A percentile compares a stretch with the other conserved stretches of the same genome.
These are phyloP conservation scores for Nemania sp. DNA, from an alignment of 2,329 filamentous ascomycete genomes.

Conservation along the genomic window DNA sequence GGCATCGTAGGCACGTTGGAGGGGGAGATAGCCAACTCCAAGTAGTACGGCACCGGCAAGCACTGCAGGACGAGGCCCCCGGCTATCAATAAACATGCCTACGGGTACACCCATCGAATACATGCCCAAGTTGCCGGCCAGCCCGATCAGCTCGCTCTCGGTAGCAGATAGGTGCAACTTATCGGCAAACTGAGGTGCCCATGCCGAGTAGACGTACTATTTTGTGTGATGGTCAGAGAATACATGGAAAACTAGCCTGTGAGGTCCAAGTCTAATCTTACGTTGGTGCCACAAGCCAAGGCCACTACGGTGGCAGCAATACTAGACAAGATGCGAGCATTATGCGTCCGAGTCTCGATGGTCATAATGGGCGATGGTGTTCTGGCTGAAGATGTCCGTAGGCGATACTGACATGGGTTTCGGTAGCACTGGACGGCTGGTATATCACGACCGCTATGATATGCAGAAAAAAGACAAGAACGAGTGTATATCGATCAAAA, in stretches of 20 bases:
- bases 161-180: slow-evolving; percentile 89
- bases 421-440: not conserved
- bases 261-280: slow-evolving; percentile 57
- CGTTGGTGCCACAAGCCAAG: slow-evolving; percentile 92
- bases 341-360: slow-evolving; percentile 64
- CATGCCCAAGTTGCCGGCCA: slow-evolving; percentile 92
- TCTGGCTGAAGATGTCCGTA: slow-evolving; percentile 6
- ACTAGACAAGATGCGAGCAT: slow-evolving; percentile 82
- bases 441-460: not conserved
- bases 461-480: slow-evolving; percentile 16
- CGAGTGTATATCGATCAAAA: slow-evolving; percentile 22
- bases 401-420: slow-evolving; percentile 10
- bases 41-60: slow-evolving; percentile 79
- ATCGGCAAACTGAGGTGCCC: slow-evolving; percentile 95
- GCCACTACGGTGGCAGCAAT: slow-evolving; percentile 86
- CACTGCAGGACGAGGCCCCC: slow-evolving; percentile 83
- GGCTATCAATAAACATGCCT: slow-evolving; percentile 86
- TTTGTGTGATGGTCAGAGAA: slow-evolving; percentile 32
- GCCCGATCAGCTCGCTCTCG: slow-evolving; percentile 88
- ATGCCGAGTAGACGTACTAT: slow-evolving; percentile 98
- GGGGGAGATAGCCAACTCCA: slow-evolving; percentile 84
- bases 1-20: slow-evolving; percentile 80
- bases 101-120: slow-evolving; percentile 90
- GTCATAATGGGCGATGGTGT: slow-evolving; percentile 51
- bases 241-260: not conserved